phyloP scores from a whole-genome alignment of 2,329 filamentous ascomycete genomes.

The Scleromitrula shiraiana region DNA sequence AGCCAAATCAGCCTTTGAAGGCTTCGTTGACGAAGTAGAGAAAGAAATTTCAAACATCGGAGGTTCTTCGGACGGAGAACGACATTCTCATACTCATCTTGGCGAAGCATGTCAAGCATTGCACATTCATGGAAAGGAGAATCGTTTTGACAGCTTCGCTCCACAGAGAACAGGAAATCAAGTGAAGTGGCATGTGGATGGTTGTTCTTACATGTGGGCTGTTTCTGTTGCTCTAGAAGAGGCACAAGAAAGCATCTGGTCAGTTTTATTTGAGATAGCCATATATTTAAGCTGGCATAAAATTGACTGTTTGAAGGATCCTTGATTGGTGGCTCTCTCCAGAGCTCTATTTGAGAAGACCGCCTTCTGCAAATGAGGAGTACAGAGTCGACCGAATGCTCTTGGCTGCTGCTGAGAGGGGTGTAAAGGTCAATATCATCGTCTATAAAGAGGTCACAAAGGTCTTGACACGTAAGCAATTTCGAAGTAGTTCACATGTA shows the following conservation, averaged over 20 bases:
- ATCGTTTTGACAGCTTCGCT: conserved; percentile 63
- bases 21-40: conserved; percentile 17
- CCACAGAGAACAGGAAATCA: conserved; percentile 62
- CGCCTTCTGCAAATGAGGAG: conserved; percentile 70
- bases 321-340: conserved; percentile 88
- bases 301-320: conserved; percentile 47
- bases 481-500: background rate
- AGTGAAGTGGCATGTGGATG: conserved; percentile 84
- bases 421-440: conserved; percentile 76
- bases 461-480: conserved; percentile 64
- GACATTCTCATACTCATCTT: conserved; percentile 39
- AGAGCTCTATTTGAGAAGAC: conserved; percentile 74
- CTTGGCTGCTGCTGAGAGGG: conserved; percentile 71
- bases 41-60: conserved; percentile 11
- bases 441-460: conserved; percentile 89
- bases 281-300: background rate
- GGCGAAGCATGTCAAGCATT: conserved; percentile 34
- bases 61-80: conserved; percentile 29
- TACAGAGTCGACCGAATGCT: conserved; percentile 82
- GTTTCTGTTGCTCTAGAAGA: conserved; percentile 72
- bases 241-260: conserved; percentile 59
- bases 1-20: conserved; percentile 14
- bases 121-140: conserved; percentile 37
- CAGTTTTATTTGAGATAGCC: no score
- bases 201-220: conserved; percentile 77